A percentile compares a stretch with the other conserved stretches of the same genome.
phyloP scores from a whole-genome alignment of 805 yeast species.

The Wickerhamiella occidentalis region DNA sequence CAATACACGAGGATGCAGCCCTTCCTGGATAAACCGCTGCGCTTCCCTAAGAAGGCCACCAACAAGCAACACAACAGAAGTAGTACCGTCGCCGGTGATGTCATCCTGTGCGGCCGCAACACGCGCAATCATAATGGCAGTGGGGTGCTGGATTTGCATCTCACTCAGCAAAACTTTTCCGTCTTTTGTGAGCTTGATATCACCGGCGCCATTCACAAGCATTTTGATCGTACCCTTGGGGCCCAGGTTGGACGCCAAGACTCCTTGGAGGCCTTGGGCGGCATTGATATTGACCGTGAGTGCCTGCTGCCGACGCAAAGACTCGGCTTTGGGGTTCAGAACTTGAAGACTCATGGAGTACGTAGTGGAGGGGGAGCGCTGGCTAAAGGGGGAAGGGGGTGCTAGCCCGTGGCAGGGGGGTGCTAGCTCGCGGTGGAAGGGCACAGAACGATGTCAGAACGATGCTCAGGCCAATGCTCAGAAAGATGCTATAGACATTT shows the following conservation, averaged over 20 bases:
- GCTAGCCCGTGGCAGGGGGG: too few species aligned
- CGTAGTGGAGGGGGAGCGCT: background rate
- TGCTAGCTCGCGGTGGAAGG: background rate
- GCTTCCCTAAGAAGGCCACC: conserved; percentile 94
- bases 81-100: conserved; percentile 98
- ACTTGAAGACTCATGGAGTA: conserved; percentile 48
- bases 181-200: conserved; percentile 89
- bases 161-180: conserved; percentile 88
- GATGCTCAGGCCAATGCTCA: too few species aligned
- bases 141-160: conserved; percentile 92
- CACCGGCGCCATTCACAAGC: conserved; percentile 94
- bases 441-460: background rate
- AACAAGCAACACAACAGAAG: conserved; percentile 85
- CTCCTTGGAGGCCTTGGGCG: conserved; percentile 93
- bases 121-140: conserved; percentile 79
- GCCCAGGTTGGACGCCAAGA: conserved; percentile 81
- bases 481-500: too few species aligned
- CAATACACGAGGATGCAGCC: conserved; percentile 88
- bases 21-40: conserved; percentile 80
- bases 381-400: background rate
- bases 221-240: conserved; percentile 95
- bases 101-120: conserved; percentile 99
- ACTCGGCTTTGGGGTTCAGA: conserved; percentile 93
- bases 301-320: conserved; percentile 91
- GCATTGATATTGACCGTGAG: conserved; percentile 89